A percentile compares a stretch with the other conserved stretches of the same genome.
phyloP scores from a whole-genome alignment of 2,329 filamentous ascomycete genomes.

The Laburnicola sp. region DNA sequence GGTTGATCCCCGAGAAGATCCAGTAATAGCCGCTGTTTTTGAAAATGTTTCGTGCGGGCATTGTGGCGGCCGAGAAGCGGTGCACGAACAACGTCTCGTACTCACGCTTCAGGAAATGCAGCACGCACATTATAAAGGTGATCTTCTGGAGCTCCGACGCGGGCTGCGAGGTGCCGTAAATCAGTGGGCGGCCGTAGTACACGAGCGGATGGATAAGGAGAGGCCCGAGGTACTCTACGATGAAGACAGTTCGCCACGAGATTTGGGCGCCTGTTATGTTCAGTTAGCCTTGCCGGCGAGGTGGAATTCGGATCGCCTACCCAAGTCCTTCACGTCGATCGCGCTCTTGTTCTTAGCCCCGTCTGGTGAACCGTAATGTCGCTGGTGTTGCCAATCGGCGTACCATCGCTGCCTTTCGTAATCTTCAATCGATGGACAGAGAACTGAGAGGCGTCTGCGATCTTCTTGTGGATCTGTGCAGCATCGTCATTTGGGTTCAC shows the following conservation, averaged over 20 bases:
- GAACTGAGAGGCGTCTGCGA: conserved; percentile 58
- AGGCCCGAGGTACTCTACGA: conserved; percentile 93
- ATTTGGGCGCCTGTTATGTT: conserved; percentile 74
- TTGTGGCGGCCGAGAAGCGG: conserved; percentile 91
- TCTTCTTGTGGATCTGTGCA: conserved; percentile 60
- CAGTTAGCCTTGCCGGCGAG: conserved; percentile 6
- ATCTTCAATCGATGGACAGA: conserved; percentile 64
- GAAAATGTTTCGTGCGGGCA: conserved; percentile 89
- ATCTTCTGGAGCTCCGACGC: conserved; percentile 72
- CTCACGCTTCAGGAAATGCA: conserved; percentile 95
- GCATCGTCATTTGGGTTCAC: conserved; percentile 56
- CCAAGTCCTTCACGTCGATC: conserved; percentile 90
- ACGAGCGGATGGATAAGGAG: conserved; percentile 82
- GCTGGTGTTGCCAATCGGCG: conserved; percentile 58
- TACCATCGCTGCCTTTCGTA: conserved; percentile 66
- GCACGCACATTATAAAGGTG: conserved; percentile 70
- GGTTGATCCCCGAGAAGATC: conserved; percentile 76
- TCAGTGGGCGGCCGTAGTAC: conserved; percentile 69
- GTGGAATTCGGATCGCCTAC: conserved; percentile 51
- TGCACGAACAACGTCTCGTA: conserved; percentile 92
- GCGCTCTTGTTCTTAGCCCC: conserved; percentile 62
- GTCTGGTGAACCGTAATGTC: conserved; percentile 57
- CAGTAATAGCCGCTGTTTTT: conserved; percentile 97
- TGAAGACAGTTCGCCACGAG: conserved; percentile 88
- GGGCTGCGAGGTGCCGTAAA: conserved; percentile 62